These are phyloP conservation scores for Nymphaea thermarum DNA, from an alignment of 164 flowering plant species.

Conservation along the genomic window DNA sequence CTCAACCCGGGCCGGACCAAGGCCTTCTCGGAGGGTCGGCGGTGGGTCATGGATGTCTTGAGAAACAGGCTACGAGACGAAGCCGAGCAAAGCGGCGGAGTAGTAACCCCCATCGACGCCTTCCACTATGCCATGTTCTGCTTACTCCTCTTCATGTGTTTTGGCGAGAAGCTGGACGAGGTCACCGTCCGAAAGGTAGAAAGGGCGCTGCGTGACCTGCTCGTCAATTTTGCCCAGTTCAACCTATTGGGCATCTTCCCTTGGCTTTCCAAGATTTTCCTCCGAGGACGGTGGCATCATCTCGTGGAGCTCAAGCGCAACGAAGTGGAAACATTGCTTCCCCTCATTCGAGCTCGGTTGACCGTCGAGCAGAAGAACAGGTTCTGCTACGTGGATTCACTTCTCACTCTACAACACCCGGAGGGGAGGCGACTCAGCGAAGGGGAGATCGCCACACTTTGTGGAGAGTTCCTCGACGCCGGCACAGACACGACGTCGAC, in stretches of 20 bases:
- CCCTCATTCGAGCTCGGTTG: slow-evolving; percentile 13
- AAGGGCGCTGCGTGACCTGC: slow-evolving; percentile 3
- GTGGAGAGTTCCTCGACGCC: slow-evolving; percentile 18
- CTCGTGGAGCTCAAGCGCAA: slow-evolving; percentile 5
- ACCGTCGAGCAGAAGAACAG: background rate
- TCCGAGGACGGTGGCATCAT: slow-evolving; percentile 14
- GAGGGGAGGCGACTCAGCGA: slow-evolving; percentile 15
- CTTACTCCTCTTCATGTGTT: slow-evolving; percentile 21
- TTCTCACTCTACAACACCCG: slow-evolving; percentile 16
- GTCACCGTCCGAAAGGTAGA: slow-evolving; percentile 11
- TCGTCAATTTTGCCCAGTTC: background rate
- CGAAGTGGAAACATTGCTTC: slow-evolving; percentile 15
- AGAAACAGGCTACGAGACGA: slow-evolving; percentile 1
- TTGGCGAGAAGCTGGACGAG: slow-evolving; percentile 25
- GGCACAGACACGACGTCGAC: slow-evolving; percentile 22
- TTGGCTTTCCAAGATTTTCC: slow-evolving; percentile 17
- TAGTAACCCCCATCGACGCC: slow-evolving; percentile 4
- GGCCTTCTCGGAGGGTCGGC: slow-evolving; percentile 17
- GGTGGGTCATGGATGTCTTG: slow-evolving; percentile 15
- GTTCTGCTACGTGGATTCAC: slow-evolving; percentile 10
- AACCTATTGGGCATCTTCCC: slow-evolving; percentile 17
- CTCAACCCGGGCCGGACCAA: slow-evolving; percentile 22
- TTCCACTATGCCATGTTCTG: slow-evolving; percentile 15
- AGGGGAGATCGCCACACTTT: slow-evolving; percentile 11
- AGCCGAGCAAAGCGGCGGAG: background rate